phyloP scores from a whole-genome alignment of 768 basidiomycete species.

The Trametes villosa region DNA sequence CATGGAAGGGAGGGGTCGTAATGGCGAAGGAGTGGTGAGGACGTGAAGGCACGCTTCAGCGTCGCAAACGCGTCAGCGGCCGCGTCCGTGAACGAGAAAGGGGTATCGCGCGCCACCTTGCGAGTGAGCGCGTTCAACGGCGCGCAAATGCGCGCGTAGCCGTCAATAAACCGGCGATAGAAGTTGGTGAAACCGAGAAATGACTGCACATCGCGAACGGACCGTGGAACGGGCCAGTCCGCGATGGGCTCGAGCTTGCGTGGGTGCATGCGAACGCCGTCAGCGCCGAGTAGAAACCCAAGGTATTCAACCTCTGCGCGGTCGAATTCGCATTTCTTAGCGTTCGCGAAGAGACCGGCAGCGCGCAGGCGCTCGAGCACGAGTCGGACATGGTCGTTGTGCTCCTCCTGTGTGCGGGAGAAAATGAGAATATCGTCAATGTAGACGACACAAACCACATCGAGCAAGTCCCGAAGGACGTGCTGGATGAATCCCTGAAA shows the following conservation, averaged over 20 bases:
- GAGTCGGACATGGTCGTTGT: constrained; percentile 23
- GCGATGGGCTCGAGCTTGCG: constrained; percentile 43
- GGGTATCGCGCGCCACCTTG: constrained; percentile 23
- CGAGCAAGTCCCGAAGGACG: constrained; percentile 19
- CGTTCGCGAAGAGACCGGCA: constrained; percentile 35
- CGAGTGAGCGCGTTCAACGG: constrained; percentile 28
- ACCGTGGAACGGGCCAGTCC: constrained; percentile 35
- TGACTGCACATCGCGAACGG: constrained; percentile 36
- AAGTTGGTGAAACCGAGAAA: no score
- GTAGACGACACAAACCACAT: constrained; percentile 31
- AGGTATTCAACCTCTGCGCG: constrained; percentile 44
- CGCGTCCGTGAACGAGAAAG: constrained; percentile 24
- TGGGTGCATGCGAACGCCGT: constrained; percentile 44
- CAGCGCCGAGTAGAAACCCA: constrained; percentile 41
- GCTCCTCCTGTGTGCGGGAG: constrained; percentile 25
- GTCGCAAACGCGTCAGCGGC: constrained; percentile 33
- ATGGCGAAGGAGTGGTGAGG: constrained; percentile 28
- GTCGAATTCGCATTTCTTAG: constrained; percentile 44
- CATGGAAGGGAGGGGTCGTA: constrained; percentile 23
- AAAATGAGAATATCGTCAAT: constrained; percentile 31
- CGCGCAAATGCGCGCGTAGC: constrained; percentile 36
- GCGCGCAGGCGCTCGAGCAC: constrained; percentile 35
- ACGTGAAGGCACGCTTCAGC: constrained; percentile 30
- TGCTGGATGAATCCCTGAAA: constrained; percentile 27
- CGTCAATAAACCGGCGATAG: no score